Percentiles rank a stretch among this genome's conserved stretches.
Evolutionary conservation across 208 protist genomes (phyloP).

Genomic region (Wallacemonas sp.): DNA sequence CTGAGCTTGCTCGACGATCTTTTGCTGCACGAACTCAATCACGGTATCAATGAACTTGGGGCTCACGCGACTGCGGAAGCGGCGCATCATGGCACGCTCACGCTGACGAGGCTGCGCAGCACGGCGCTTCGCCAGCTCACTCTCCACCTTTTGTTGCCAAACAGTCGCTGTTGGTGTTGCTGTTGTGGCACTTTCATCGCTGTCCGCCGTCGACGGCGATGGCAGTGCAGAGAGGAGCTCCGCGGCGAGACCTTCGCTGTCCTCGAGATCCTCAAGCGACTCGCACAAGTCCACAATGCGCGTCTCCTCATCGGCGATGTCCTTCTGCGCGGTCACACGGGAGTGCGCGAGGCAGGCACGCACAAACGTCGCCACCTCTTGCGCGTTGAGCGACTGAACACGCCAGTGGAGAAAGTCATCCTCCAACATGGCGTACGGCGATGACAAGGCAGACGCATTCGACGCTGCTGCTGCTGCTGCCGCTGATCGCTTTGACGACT

Average conservation of each 20-base stretch:
- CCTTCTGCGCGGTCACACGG: neutral
- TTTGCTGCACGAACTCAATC: slow-evolving; percentile 63
- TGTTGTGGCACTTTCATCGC: no score
- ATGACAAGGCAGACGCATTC: no score
- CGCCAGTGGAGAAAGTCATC: slow-evolving; percentile 38
- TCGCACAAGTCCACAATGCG: slow-evolving; percentile 20
- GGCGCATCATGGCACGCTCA: neutral
- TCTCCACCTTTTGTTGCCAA: no score
- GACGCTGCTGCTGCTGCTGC: neutral
- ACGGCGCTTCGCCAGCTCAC: no score
- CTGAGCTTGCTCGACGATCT: slow-evolving; percentile 49
- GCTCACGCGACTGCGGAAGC: slow-evolving; percentile 27
- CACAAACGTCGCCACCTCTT: slow-evolving; percentile 53
- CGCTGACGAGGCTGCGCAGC: neutral
- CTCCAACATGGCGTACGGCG: neutral
- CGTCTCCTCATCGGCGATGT: neutral
- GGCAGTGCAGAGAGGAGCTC: no score
- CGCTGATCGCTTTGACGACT: no score
- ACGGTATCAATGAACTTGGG: slow-evolving; percentile 82
- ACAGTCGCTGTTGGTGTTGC: no score
- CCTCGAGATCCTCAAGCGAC: slow-evolving; percentile 16
- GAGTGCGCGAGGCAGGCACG: slow-evolving; percentile 24
- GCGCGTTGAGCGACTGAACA: slow-evolving; percentile 54
- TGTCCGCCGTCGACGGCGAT: no score
- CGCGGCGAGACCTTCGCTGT: neutral